These are phyloP conservation scores for Phlyctochytrium arcticum DNA, from an alignment of 192 early-diverging fungal species.

Conservation along the genomic window DNA sequence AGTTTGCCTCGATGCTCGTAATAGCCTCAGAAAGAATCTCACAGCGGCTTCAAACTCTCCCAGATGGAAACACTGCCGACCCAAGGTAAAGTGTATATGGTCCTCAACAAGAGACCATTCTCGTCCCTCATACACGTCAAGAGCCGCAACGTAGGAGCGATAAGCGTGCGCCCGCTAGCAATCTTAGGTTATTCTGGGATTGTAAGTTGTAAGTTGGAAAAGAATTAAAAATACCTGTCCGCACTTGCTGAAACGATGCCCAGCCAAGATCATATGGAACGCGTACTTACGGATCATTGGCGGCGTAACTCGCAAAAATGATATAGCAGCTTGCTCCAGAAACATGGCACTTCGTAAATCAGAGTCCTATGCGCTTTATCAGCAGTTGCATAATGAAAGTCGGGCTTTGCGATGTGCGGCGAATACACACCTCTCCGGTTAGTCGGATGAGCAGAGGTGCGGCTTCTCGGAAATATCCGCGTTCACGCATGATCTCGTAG, in stretches of 20 bases:
- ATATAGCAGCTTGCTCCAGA: constrained; percentile 86
- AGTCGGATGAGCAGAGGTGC: constrained; percentile 56
- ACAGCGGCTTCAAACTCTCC: constrained; percentile 73
- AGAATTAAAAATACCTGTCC: constrained; percentile 54
- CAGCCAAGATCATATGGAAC: constrained; percentile 86
- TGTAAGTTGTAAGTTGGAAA: background rate
- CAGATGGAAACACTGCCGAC: constrained; percentile 72
- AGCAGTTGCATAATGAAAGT: too few relatives aligned
- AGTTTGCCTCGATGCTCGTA: constrained; percentile 64
- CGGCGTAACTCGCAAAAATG: constrained; percentile 60
- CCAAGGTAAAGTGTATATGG: constrained; percentile 85
- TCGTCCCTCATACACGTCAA: constrained; percentile 51
- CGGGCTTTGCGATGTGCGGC: background rate
- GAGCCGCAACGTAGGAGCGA: constrained; percentile 68
- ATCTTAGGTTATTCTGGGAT: background rate
- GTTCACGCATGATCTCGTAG: constrained; percentile 76
- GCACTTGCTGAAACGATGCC: constrained; percentile 73
- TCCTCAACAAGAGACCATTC: constrained; percentile 80
- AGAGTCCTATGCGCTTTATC: constrained; percentile 63
- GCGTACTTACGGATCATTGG: constrained; percentile 81
- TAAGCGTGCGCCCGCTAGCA: constrained; percentile 67
- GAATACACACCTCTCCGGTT: constrained; percentile 62
- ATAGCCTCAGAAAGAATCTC: constrained; percentile 71
- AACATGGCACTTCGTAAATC: constrained; percentile 74
- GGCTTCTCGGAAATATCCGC: constrained; percentile 64